Percentiles rank a stretch among this genome's conserved stretches.
These are phyloP conservation scores for Albizia julibrissin DNA, from an alignment of 306 rosid genomes.

Conservation along the genomic window DNA sequence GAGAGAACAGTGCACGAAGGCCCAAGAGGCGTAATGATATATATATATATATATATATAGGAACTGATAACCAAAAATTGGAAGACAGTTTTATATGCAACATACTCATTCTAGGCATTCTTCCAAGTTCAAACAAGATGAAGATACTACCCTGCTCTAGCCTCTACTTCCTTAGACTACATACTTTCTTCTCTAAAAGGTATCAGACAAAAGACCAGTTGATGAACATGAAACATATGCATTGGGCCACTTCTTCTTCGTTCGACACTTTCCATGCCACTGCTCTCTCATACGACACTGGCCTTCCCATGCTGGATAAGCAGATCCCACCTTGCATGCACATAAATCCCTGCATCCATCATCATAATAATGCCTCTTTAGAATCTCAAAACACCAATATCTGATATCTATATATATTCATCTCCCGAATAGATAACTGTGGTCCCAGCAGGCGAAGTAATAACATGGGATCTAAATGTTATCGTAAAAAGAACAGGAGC, in stretches of 20 bases:
- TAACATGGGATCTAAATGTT: neutral
- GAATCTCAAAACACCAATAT: neutral
- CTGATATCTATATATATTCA: neutral
- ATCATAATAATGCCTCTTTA: conserved; percentile 10
- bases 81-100: conserved; percentile 13
- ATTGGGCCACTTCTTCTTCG: conserved; percentile 91
- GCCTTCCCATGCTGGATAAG: conserved; percentile 98
- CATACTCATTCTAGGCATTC: conserved; percentile 32
- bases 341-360: conserved; percentile 71
- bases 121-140: conserved; percentile 27
- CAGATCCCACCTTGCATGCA: conserved; percentile 96
- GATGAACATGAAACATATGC: conserved; percentile 93
- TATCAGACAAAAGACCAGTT: conserved; percentile 96
- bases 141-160: conserved; percentile 31
- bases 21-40: conserved; percentile 32
- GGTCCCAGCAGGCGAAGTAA: neutral
- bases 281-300: conserved; percentile 90
- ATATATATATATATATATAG: neutral
- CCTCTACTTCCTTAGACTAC: conserved; percentile 36
- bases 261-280: conserved; percentile 97
- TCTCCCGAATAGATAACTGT: neutral
- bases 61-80: conserved; percentile 17
- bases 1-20: conserved; percentile 27
- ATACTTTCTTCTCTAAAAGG: neutral
- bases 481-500: neutral